Percentiles rank a stretch among this genome's conserved stretches.
phyloP scores from a whole-genome alignment of 2,329 filamentous ascomycete species.

The Xylaria sp. region DNA sequence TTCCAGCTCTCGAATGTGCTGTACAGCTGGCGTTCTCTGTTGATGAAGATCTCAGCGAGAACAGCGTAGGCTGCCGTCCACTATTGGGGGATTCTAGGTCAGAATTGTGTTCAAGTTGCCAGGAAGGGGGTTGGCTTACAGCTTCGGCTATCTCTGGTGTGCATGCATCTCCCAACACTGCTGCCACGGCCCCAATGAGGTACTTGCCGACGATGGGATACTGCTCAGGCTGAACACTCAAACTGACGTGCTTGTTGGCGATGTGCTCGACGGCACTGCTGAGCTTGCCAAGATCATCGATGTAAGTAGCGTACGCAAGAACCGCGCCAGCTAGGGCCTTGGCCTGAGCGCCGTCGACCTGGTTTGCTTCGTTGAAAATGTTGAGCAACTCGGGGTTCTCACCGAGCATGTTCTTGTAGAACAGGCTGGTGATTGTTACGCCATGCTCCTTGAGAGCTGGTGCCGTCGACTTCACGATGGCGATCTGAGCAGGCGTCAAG shows the following conservation, averaged over 20 bases:
- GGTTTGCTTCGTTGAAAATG: conserved; percentile 66
- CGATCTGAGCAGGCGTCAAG: conserved; percentile 58
- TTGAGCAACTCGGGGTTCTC: conserved; percentile 62
- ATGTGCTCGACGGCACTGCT: conserved; percentile 58
- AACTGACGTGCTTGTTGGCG: conserved; percentile 68
- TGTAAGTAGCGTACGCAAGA: conserved; percentile 66
- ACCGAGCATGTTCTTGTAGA: conserved; percentile 64
- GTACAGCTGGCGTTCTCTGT: conserved; percentile 58
- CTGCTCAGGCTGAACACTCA: conserved; percentile 64
- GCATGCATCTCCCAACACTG: conserved; percentile 61
- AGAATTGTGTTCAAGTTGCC: neutral
- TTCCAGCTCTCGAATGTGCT: conserved; percentile 41
- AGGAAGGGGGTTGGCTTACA: conserved; percentile 6
- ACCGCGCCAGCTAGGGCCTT: conserved; percentile 64
- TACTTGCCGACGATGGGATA: conserved; percentile 66
- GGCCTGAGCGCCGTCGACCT: conserved; percentile 62
- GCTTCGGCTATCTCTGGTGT: conserved; percentile 63
- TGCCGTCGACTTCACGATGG: conserved; percentile 71
- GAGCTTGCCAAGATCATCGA: conserved; percentile 62
- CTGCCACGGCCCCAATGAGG: conserved; percentile 61
- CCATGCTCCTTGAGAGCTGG: conserved; percentile 67
- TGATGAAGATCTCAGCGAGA: conserved; percentile 66
- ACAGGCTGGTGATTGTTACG: conserved; percentile 61
- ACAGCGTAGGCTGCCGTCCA: conserved; percentile 69
- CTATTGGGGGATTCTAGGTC: conserved; percentile 4